Base-by-base conservation (phyloP, 371 early-diverging fungal species). In the Actinomucor elegans region DNA sequence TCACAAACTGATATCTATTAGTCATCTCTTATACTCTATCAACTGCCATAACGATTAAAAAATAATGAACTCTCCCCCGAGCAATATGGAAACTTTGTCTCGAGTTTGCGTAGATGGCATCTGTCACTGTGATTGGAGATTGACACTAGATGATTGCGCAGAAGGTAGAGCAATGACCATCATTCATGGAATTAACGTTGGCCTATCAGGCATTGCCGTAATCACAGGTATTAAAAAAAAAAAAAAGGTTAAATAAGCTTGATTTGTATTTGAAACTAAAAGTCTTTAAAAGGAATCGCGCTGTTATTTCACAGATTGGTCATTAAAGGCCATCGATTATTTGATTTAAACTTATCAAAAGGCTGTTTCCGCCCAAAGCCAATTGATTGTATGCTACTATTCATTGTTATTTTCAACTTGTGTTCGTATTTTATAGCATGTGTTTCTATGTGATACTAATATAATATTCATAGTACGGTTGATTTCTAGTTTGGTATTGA, bases 81-180 rank as follows among this genome's bases (percentile, higher is more conserved):
- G 11, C 15, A 32, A 45, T 45, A 20, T 43, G 2, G 26, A 53
- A 20, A 48, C 52, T 32, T 32, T 64, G 23, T 34, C 55, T 21
- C 31, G 51, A 35, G 40, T 58, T 9, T 64, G 64, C 21, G 23
- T 55, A 6, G 24, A 64, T 38, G 52, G 50, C 5, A 20, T 57
- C 17, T 64, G 64, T 36, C 64, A 64, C 21, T 64, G 64, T 42
- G 64, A 64, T 51, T 64, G 64, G 64, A 26, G 64, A 24, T 26
- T 64, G 24, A 55, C 64, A 14, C 23, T 64, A 29, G 37, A 51
- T n/a, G 41, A 53, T 15, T 64, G 64, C 21, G 59, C 34, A 0
- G 64, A 64, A 43, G 20, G 48, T 15, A 49, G 42, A 36, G 55
- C 54, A n/a, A 55, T 64, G 59, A 51, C 48, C 1, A 57, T 64